A percentile compares a stretch with the other conserved stretches of the same genome.
Conservation (phyloP, 176 grass and related monocot genomes). For the Phyllostachys edulis region DNA sequence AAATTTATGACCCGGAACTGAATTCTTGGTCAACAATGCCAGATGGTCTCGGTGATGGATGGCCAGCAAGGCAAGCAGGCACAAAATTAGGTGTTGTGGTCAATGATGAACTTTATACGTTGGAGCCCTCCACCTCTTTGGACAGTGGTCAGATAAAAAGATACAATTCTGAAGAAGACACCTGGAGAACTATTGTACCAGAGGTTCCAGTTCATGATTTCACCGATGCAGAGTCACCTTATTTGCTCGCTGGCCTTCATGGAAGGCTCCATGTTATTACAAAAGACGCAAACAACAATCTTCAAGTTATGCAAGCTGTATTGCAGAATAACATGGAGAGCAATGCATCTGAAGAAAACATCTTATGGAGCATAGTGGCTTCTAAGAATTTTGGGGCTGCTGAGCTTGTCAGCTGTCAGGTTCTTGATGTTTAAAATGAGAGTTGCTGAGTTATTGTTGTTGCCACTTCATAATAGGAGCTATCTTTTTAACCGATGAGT, state of each 20-base stretch:
- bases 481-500: neutral
- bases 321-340: conserved; percentile 27
- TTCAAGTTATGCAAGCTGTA: conserved; percentile 52
- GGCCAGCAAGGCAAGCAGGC: conserved; percentile 83
- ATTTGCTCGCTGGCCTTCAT: conserved; percentile 68
- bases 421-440: conserved; percentile 59
- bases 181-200: conserved; percentile 55
- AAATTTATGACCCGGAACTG: conserved; percentile 67
- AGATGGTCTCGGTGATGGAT: conserved; percentile 72
- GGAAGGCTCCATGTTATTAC: conserved; percentile 74
- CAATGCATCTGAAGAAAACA: conserved; percentile 21
- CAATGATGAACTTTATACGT: conserved; percentile 63
- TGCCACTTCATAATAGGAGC: neutral
- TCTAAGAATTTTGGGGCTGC: conserved; percentile 66
- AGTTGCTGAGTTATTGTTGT: neutral
- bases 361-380: conserved; percentile 60
- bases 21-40: conserved; percentile 75
- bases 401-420: conserved; percentile 80
- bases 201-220: conserved; percentile 63
- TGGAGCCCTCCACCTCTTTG: conserved; percentile 72
- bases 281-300: conserved; percentile 53
- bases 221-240: conserved; percentile 71
- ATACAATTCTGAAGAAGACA: conserved; percentile 61
- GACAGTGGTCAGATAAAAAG: conserved; percentile 76
- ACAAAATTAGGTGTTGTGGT: conserved; percentile 70